Percentiles rank a stretch among this genome's conserved stretches.
phyloP scores from a whole-genome alignment of 139 green algal species.

The Tetradesmus lagerheimii region DNA sequence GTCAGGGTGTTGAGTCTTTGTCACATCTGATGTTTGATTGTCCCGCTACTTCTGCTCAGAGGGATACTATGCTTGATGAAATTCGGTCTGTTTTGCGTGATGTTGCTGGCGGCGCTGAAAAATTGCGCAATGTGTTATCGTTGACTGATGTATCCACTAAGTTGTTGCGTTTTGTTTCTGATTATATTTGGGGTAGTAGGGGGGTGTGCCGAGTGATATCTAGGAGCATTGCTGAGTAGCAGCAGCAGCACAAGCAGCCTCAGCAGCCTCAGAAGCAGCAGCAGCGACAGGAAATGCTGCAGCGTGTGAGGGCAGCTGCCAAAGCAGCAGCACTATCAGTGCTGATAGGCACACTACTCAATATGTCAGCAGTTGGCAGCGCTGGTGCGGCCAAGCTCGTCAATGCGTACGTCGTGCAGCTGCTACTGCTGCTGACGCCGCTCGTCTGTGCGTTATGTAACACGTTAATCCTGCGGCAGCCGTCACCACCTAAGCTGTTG shows the following conservation, averaged over 20 bases:
- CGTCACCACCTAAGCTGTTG: not conserved
- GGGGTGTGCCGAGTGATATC: no score
- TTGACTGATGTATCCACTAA: no score
- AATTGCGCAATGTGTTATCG: no score
- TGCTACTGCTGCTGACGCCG: constrained; percentile 6
- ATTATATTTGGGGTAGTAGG: no score
- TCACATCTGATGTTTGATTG: no score
- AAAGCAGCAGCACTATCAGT: not conserved
- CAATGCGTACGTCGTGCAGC: not conserved
- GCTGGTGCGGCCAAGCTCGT: not conserved
- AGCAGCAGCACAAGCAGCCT: not conserved
- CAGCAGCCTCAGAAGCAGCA: not conserved
- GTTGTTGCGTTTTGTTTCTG: no score
- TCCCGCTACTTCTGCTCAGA: no score
- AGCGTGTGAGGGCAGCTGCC: not conserved
- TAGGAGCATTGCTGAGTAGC: not conserved
- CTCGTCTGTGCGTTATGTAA: not conserved
- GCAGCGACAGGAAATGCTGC: not conserved
- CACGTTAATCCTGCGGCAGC: not conserved
- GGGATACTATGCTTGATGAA: no score
- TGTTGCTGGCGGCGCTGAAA: no score
- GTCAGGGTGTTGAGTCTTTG: no score
- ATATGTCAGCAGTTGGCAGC: not conserved
- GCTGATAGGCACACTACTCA: not conserved
- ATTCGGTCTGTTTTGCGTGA: no score